phyloP scores from a whole-genome alignment of 139 green algal genomes.

The Chlorella vulgaris region DNA sequence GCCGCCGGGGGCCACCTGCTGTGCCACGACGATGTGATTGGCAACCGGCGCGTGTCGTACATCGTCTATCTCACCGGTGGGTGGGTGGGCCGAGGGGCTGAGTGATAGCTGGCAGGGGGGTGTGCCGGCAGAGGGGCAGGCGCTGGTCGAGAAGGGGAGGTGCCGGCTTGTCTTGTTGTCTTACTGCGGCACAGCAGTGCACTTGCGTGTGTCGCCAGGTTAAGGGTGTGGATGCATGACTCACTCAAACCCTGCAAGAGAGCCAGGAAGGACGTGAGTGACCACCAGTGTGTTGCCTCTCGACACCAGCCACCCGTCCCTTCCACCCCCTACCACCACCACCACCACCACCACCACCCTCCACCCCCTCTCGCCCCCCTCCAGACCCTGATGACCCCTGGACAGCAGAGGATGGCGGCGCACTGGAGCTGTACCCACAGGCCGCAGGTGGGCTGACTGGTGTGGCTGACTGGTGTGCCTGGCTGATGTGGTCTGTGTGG shows the following conservation, averaged over 20 bases:
- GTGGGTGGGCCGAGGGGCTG: too few relatives aligned
- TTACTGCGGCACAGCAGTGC: too few relatives aligned
- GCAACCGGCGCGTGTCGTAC: slow-evolving; percentile 79
- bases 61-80: slow-evolving; percentile 89
- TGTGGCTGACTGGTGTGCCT: background rate
- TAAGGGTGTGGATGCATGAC: background rate
- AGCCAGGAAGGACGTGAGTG: too few relatives aligned
- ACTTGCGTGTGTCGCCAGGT: too few relatives aligned
- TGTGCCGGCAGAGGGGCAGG: too few relatives aligned
- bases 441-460: background rate
- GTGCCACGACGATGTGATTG: slow-evolving; percentile 94
- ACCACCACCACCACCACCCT: background rate
- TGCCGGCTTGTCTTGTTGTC: too few relatives aligned
- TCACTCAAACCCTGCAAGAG: too few relatives aligned
- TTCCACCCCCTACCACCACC: too few relatives aligned
- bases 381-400: slow-evolving; percentile 79
- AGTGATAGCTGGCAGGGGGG: too few relatives aligned
- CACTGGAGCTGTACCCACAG: slow-evolving; percentile 85
- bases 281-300: too few relatives aligned
- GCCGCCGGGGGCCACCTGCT: slow-evolving; percentile 75
- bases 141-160: too few relatives aligned
- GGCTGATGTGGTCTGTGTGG: background rate
- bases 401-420: slow-evolving; percentile 76
- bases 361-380: background rate
- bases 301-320: too few relatives aligned